Conservation (phyloP, 495 filamentous ascomycete species). For the Emericellopsis terricola region DNA sequence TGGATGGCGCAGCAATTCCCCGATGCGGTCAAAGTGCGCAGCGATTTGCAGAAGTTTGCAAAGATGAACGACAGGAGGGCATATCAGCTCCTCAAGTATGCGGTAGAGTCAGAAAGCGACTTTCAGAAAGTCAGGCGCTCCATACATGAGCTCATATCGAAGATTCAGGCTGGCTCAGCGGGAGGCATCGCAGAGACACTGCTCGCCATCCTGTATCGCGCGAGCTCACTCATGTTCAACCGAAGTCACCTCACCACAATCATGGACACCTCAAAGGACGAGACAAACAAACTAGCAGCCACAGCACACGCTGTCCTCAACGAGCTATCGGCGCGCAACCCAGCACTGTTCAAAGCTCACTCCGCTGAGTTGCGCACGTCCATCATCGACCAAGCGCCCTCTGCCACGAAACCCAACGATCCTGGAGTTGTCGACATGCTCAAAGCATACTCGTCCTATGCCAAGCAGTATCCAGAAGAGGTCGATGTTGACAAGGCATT, state of each 20-base stretch:
- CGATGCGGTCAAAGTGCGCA: conserved; percentile 43
- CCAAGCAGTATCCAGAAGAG: conserved; percentile 65
- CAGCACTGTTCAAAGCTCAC: conserved; percentile 78
- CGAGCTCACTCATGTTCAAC: conserved; percentile 75
- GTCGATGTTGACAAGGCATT: conserved; percentile 78
- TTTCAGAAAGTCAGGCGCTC: conserved; percentile 80
- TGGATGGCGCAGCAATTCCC: conserved; percentile 57
- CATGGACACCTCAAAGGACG: conserved; percentile 66
- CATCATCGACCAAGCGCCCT: conserved; percentile 64
- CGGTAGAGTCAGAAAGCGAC: conserved; percentile 72
- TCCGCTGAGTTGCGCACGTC: conserved; percentile 81
- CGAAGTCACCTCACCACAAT: conserved; percentile 82
- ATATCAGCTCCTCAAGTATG: conserved; percentile 76
- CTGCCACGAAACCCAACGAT: conserved; percentile 41
- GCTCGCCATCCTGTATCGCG: conserved; percentile 67
- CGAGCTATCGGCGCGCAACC: conserved; percentile 77
- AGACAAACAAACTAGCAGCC: conserved; percentile 56
- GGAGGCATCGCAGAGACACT: conserved; percentile 56
- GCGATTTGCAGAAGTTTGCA: conserved; percentile 76
- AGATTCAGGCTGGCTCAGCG: conserved; percentile 38
- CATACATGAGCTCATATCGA: conserved; percentile 74
- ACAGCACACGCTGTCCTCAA: conserved; percentile 82
- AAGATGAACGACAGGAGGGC: conserved; percentile 79
- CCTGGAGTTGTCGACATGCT: conserved; percentile 63
- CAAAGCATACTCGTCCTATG: conserved; percentile 83